Conservation (phyloP, 176 grass and related monocot genomes). For the Tillandsia leiboldiana region DNA sequence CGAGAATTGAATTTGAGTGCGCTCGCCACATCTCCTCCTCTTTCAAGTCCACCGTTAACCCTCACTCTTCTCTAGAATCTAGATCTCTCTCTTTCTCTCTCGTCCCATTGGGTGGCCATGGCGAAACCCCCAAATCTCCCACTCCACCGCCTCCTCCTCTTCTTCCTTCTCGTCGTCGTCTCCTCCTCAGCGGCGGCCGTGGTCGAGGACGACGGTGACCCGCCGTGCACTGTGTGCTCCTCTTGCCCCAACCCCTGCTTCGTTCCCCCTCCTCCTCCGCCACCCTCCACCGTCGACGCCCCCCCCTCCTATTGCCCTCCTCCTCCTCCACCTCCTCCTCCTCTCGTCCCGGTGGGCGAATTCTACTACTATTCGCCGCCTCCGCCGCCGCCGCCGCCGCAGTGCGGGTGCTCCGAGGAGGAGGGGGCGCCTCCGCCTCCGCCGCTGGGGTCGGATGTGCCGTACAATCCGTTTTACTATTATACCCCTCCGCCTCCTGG, state of each 20-base stretch:
- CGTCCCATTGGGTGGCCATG: background rate
- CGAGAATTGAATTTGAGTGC: too few relatives aligned
- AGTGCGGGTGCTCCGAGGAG: constrained; percentile 7
- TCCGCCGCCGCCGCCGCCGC: background rate
- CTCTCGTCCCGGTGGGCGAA: background rate
- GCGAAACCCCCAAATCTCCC: background rate
- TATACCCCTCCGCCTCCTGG: background rate
- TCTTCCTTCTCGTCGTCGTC: background rate
- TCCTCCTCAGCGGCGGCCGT: background rate
- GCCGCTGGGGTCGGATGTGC: background rate
- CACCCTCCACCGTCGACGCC: constrained; percentile 5
- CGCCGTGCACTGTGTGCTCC: background rate
- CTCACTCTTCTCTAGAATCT: background rate
- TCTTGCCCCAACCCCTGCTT: background rate
- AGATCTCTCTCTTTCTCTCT: background rate
- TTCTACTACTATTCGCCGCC: background rate
- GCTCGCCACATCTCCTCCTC: too few relatives aligned
- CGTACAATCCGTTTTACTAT: background rate
- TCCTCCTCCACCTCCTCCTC: constrained; percentile 19
- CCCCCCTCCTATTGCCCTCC: constrained; percentile 51
- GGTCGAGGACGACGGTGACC: background rate
- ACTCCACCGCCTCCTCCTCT: background rate
- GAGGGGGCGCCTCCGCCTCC: background rate
- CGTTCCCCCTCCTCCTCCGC: background rate
- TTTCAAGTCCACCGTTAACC: background rate